Conservation (phyloP, 2,329 filamentous ascomycete species). For the Sordariomycetes sp. region DNA sequence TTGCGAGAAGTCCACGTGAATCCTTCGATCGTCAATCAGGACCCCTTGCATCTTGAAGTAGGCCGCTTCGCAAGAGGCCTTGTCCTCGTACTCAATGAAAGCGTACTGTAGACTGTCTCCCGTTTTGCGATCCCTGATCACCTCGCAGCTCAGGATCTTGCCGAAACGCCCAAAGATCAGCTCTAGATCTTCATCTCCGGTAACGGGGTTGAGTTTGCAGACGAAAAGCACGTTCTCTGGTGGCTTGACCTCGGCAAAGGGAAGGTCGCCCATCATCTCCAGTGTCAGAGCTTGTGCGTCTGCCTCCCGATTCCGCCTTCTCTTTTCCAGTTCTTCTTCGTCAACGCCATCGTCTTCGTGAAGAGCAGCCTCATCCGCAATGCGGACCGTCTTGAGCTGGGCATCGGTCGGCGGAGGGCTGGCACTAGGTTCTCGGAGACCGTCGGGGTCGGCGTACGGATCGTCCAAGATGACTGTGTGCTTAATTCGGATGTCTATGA, state of each 20-base stretch:
- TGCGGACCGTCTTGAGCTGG: slow-evolving; percentile 84
- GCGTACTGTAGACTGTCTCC: slow-evolving; percentile 95
- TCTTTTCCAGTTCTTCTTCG: slow-evolving; percentile 70
- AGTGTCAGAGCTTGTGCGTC: slow-evolving; percentile 88
- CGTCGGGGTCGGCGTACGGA: slow-evolving; percentile 75
- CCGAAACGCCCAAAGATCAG: slow-evolving; percentile 97
- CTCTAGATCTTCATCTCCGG: slow-evolving; percentile 86
- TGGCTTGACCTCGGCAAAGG: slow-evolving; percentile 94
- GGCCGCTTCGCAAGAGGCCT: slow-evolving; percentile 84
- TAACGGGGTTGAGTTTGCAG: slow-evolving; percentile 96
- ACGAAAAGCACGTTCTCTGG: slow-evolving; percentile 97
- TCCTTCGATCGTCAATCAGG: slow-evolving; percentile 91
- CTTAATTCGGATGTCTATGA: slow-evolving; percentile 91
- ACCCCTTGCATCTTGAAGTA: slow-evolving; percentile 99
- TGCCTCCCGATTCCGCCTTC: slow-evolving; percentile 80
- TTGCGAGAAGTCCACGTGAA: slow-evolving; percentile 98
- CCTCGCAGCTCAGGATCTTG: slow-evolving; percentile 88
- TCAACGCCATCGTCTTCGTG: slow-evolving; percentile 63
- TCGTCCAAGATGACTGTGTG: slow-evolving; percentile 91
- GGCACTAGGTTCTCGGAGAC: slow-evolving; percentile 64
- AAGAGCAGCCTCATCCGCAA: slow-evolving; percentile 79
- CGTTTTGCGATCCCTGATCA: slow-evolving; percentile 88
- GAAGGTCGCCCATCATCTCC: slow-evolving; percentile 95
- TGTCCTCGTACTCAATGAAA: slow-evolving; percentile 93
- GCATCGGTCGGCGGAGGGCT: slow-evolving; percentile 76